Base-by-base conservation (phyloP, 768 basidiomycete species). In the Hirschioporus abietinus region DNA sequence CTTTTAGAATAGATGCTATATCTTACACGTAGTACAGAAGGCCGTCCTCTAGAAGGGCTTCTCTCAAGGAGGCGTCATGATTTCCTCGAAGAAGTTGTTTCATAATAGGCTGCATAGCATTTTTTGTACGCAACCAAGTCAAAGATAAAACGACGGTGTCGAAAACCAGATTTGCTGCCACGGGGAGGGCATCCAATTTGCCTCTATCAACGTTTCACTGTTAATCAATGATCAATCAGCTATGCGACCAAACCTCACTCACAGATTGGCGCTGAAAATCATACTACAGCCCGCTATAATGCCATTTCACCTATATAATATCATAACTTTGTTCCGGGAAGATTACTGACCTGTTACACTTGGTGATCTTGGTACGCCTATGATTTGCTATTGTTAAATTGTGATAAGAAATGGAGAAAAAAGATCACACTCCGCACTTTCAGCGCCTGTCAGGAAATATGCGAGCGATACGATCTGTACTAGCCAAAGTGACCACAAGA, bases 21-120 rank as follows among this genome's bases (percentile, higher is more conserved):
- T 35, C 69, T 34, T 63, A 76, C 77, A 73, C 74, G 64, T 78
- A 80, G 66, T 78, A 80, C 63, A 78, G 36, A 24, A 76, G 61
- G 4, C 78, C 79, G 30, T 78, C 76, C 60, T 72, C 67, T 15
- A 76, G 66, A 25, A 78, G 30, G 20, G 74, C 72, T 42, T 52
- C 42, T 10, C 20, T 5, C 42, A 52, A 10, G 12, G 42, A 52
- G 42, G 42, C 42, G 12, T 52, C 42, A 20, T 52, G 42, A 52
- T 52, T 52, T 15, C 42, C 42, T 20, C 20, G 42, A 12, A 52
- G 42, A 52, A 52, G 42, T 15, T 52, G 42, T 52, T 52, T 52
- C 42, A 52, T 52, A 6, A 52, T 52, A 15, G 42, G 42, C 42
- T 52, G 42, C 42, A 52, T 52, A 12, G 12, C 42, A 20, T 52